A percentile compares a stretch with the other conserved stretches of the same genome.
These are phyloP conservation scores for Trametes hirsuta DNA, from an alignment of 1,284 basidiomycete genomes.

Conservation along the genomic window DNA sequence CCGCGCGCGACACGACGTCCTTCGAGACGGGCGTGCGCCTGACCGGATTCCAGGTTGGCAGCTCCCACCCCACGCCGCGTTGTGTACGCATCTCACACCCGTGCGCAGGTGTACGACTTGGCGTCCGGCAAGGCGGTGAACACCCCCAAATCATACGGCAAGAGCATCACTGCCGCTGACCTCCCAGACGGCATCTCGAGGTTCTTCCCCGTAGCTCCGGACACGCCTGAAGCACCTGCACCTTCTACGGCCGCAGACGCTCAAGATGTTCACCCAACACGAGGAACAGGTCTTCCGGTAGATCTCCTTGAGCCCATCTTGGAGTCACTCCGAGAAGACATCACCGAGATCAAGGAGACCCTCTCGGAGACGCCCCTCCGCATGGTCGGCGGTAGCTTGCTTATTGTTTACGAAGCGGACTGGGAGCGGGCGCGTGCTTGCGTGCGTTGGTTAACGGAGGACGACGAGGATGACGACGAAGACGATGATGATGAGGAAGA, in stretches of 20 bases:
- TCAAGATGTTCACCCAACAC: neutral
- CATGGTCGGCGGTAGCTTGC: conserved; percentile 81
- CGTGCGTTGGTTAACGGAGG: conserved; percentile 37
- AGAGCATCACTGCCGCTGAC: conserved; percentile 67
- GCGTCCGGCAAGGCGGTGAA: conserved; percentile 53
- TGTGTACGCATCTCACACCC: neutral
- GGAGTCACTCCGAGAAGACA: conserved; percentile 53
- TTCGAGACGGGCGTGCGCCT: conserved; percentile 77
- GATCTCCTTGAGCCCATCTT: conserved; percentile 65
- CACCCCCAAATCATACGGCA: conserved; percentile 83
- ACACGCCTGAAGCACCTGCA: neutral
- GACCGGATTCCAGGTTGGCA: conserved; percentile 86
- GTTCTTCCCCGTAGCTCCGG: conserved; percentile 71
- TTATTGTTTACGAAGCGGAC: conserved; percentile 87
- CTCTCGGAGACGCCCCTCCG: conserved; percentile 68
- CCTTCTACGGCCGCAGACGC: neutral
- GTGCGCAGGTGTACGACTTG: conserved; percentile 73
- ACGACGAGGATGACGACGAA: conserved; percentile 33
- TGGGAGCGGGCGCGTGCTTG: conserved; percentile 45
- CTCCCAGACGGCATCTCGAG: conserved; percentile 75
- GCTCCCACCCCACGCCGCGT: neutral
- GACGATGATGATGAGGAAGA: conserved; percentile 40
- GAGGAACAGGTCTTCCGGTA: conserved; percentile 54
- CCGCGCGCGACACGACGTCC: conserved; percentile 75
- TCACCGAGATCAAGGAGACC: conserved; percentile 59